Evolutionary conservation across 805 yeast species (phyloP).

Genomic region (Metschnikowia lochheadii): DNA sequence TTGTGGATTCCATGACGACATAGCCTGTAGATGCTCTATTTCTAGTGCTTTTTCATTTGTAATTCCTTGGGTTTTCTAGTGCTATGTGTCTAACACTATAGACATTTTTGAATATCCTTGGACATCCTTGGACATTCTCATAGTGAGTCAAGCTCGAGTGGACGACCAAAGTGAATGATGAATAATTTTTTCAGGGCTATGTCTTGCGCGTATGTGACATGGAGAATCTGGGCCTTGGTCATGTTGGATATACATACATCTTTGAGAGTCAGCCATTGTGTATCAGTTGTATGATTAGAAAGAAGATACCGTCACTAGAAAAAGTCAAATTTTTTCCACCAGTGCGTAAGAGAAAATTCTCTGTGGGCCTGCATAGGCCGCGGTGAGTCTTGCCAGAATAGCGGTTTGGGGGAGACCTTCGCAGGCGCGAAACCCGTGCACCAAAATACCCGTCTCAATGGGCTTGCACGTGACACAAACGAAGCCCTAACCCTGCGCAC

Average conservation of each 20-base stretch:
- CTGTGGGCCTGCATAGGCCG: conserved; percentile 14
- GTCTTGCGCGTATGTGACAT: no score
- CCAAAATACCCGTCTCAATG: neutral
- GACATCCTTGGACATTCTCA: no score
- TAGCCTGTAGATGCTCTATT: no score
- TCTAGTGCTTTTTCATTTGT: no score
- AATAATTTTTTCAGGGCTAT: no score
- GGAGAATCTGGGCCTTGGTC: neutral
- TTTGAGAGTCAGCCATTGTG: conserved; percentile 94
- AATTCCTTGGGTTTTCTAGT: no score
- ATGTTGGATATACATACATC: conserved; percentile 65
- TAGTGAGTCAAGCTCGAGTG: no score
- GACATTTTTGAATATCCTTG: no score
- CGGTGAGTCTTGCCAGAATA: neutral
- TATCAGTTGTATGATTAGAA: conserved; percentile 17
- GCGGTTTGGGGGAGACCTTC: neutral
- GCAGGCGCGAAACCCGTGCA: conserved; percentile 8
- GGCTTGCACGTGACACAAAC: conserved; percentile 4
- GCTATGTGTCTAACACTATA: no score
- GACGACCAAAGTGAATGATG: no score
- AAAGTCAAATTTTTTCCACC: conserved; percentile 14
- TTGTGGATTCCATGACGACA: neutral
- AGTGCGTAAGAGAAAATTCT: conserved; percentile 19
- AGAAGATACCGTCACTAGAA: conserved; percentile 9
- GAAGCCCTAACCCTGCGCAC: conserved; percentile 16